Percentiles rank a stretch among this genome's conserved stretches.
phyloP scores from a whole-genome alignment of 1,284 basidiomycete genomes.

The Athelia sp. region DNA sequence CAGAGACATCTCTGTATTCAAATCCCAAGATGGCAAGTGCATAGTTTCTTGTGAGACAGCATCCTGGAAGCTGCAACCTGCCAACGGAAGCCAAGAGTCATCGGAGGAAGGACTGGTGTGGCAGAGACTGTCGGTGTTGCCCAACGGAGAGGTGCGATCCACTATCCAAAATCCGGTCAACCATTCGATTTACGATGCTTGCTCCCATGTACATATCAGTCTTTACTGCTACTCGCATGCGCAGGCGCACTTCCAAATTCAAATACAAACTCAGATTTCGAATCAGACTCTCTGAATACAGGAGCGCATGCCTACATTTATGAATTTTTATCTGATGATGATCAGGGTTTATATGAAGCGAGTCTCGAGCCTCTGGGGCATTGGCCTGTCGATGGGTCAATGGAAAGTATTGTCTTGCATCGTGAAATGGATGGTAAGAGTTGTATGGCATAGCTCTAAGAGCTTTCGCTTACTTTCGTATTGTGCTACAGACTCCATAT shows the following conservation, averaged over 20 bases:
- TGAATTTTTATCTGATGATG: constrained; percentile 33
- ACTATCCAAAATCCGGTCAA: background rate
- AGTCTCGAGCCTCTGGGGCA: constrained; percentile 45
- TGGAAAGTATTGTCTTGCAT: constrained; percentile 39
- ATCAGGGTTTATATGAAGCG: constrained; percentile 29
- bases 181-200: background rate
- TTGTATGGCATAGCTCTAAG: constrained; percentile 1
- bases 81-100: constrained; percentile 9
- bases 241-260: constrained; percentile 18
- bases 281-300: constrained; percentile 25
- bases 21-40: constrained; percentile 17
- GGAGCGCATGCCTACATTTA: constrained; percentile 43
- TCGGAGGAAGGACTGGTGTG: constrained; percentile 43
- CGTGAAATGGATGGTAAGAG: constrained; percentile 40
- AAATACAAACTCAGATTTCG: constrained; percentile 31
- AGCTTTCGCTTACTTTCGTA: constrained; percentile 4
- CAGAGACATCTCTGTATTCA: constrained; percentile 1
- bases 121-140: constrained; percentile 35
- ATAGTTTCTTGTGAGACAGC: constrained; percentile 10
- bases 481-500: constrained; percentile 16
- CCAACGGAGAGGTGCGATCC: constrained; percentile 39
- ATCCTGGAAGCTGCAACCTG: constrained; percentile 3
- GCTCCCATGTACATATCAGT: constrained; percentile 19
- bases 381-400: constrained; percentile 48
- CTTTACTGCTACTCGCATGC: constrained; percentile 35